A percentile compares a stretch with the other conserved stretches of the same genome.
phyloP scores from a whole-genome alignment of 2,329 filamentous ascomycete genomes.

The Zymoseptoria pseudotritici region DNA sequence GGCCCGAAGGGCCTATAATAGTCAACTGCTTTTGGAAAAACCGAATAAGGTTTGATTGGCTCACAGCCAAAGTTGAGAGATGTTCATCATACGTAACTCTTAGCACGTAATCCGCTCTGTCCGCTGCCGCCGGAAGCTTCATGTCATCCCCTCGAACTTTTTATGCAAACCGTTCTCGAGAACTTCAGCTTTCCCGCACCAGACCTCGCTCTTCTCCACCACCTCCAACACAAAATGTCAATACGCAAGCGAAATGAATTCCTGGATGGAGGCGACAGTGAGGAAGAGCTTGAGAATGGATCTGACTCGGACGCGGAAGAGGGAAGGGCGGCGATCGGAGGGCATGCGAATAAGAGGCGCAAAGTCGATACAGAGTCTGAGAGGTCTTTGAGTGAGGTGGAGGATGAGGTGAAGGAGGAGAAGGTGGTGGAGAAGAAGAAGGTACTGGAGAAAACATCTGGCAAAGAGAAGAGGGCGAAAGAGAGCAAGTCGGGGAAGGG shows the following conservation, averaged over 20 bases:
- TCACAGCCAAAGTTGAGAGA: no score
- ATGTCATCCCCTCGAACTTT: neutral
- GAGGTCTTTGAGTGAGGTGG: slow-evolving; percentile 16
- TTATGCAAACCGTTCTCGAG: neutral
- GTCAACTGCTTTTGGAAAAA: no score
- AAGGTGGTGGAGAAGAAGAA: neutral
- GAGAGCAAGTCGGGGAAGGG: neutral
- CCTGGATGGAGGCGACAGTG: slow-evolving; percentile 46
- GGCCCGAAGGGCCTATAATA: no score
- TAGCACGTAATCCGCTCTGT: no score
- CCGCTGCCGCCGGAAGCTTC: no score
- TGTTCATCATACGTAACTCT: no score
- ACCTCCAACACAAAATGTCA: slow-evolving; percentile 44
- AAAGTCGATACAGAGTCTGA: slow-evolving; percentile 46
- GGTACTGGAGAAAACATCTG: neutral
- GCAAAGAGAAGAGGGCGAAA: neutral
- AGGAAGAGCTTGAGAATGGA: slow-evolving; percentile 39
- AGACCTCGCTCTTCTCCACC: neutral
- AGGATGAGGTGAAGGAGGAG: slow-evolving; percentile 4
- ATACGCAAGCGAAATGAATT: slow-evolving; percentile 66
- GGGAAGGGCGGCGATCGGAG: slow-evolving; percentile 51
- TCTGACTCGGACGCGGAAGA: slow-evolving; percentile 66
- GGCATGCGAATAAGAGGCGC: slow-evolving; percentile 51
- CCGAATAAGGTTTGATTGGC: no score
- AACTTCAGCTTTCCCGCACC: neutral